Percentiles rank a stretch among this genome's conserved stretches.
These are phyloP conservation scores for Crithidia brevicula DNA, from an alignment of 208 protist genomes.

Conservation along the genomic window DNA sequence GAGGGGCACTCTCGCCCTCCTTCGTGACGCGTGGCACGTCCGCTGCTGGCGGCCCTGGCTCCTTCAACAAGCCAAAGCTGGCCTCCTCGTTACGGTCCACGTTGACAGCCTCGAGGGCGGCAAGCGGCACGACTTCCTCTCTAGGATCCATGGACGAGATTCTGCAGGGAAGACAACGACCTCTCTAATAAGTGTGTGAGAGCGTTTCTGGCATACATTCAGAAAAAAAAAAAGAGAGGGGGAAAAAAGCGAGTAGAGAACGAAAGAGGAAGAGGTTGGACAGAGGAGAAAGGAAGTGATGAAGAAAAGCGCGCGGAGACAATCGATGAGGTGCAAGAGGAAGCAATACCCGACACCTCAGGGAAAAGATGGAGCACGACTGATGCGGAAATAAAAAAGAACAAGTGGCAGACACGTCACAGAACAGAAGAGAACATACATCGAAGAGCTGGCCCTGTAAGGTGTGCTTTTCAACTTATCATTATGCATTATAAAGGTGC, in stretches of 20 bases:
- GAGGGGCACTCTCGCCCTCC: slow-evolving; percentile 62
- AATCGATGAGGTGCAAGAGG: too few species aligned
- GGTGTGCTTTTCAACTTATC: too few species aligned
- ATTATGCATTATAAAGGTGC: too few species aligned
- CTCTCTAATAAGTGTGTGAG: background rate
- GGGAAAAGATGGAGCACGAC: too few species aligned
- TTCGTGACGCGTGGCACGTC: slow-evolving; percentile 68
- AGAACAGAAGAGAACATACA: too few species aligned
- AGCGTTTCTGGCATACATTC: background rate
- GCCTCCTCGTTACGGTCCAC: slow-evolving; percentile 70
- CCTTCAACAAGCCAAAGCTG: slow-evolving; percentile 71
- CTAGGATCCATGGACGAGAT: background rate
- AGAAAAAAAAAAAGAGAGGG: background rate
- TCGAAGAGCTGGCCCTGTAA: too few species aligned
- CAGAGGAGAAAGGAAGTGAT: background rate
- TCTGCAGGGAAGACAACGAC: background rate
- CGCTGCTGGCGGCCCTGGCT: slow-evolving; percentile 63
- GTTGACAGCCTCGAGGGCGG: slow-evolving; percentile 56
- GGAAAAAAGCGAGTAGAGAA: background rate
- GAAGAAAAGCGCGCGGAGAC: too few species aligned
- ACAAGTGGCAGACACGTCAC: too few species aligned
- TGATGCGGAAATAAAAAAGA: too few species aligned
- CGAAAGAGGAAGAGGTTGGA: background rate
- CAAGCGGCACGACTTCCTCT: slow-evolving; percentile 72
- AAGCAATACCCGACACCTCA: too few species aligned